phyloP scores from a whole-genome alignment of 148 eudicot species.

The Chenopodium album region DNA sequence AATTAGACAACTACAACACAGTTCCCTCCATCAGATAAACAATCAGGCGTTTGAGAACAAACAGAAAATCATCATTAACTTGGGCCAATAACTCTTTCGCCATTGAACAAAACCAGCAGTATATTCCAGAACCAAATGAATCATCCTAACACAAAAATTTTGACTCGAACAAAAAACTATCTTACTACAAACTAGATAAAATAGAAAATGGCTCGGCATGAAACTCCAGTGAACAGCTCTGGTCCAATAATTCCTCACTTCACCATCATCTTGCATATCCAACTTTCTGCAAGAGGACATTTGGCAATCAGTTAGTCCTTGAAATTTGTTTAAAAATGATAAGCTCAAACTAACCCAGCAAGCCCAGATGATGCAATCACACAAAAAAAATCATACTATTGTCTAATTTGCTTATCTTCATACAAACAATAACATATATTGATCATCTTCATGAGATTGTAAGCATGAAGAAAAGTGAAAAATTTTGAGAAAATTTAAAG shows the following conservation, averaged over 20 bases:
- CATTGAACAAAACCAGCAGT: background rate
- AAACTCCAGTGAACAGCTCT: background rate
- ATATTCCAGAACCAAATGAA: background rate
- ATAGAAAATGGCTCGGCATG: background rate
- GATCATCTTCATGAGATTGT: too few species aligned
- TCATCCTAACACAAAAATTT: background rate
- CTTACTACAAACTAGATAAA: slow-evolving; percentile 7
- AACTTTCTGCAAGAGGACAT: slow-evolving; percentile 1
- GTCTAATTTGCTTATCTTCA: background rate
- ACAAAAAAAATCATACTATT: background rate
- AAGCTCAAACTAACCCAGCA: background rate
- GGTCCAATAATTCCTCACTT: background rate
- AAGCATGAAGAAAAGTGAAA: background rate
- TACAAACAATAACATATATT: background rate
- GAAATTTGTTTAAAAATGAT: background rate
- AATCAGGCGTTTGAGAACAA: too few species aligned
- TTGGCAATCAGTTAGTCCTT: background rate
- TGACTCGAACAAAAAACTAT: background rate
- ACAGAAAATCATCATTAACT: too few species aligned
- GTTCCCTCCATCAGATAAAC: too few species aligned
- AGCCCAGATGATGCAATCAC: background rate
- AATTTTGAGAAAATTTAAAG: background rate
- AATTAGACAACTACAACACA: too few species aligned
- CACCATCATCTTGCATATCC: background rate
- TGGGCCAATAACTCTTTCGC: background rate